A percentile compares a stretch with the other conserved stretches of the same genome.
These are phyloP conservation scores for Talaromyces thailandensis DNA, from an alignment of 495 filamentous ascomycete genomes.

Conservation along the genomic window DNA sequence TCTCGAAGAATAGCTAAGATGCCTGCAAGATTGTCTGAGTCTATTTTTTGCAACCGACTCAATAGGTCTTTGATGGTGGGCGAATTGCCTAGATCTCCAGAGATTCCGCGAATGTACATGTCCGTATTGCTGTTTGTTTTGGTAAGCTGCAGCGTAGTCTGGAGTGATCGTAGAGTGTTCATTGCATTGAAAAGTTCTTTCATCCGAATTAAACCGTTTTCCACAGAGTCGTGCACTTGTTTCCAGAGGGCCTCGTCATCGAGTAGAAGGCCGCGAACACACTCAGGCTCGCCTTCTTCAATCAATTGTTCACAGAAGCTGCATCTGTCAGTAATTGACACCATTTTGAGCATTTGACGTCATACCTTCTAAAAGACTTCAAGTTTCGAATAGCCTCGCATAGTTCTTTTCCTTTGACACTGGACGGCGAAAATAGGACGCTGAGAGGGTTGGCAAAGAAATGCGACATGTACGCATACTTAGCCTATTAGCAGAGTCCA, in stretches of 20 bases:
- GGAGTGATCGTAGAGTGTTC: slow-evolving; percentile 33
- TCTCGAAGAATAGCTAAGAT: background rate
- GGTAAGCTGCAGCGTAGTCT: slow-evolving; percentile 28
- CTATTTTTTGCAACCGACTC: slow-evolving; percentile 36
- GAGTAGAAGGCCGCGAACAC: slow-evolving; percentile 40
- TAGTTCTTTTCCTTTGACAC: slow-evolving; percentile 39
- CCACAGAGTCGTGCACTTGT: slow-evolving; percentile 21
- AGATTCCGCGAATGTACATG: slow-evolving; percentile 47
- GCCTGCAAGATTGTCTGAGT: slow-evolving; percentile 26
- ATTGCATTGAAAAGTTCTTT: slow-evolving; percentile 36
- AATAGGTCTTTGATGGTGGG: slow-evolving; percentile 45
- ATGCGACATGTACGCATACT: slow-evolving; percentile 94
- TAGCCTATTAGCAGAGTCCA: slow-evolving; percentile 8
- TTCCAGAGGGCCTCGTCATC: slow-evolving; percentile 38
- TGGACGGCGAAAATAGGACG: slow-evolving; percentile 38
- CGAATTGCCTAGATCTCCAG: slow-evolving; percentile 46
- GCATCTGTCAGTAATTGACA: slow-evolving; percentile 6
- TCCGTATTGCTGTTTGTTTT: slow-evolving; percentile 36
- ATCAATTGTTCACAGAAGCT: slow-evolving; percentile 41
- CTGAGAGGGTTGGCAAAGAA: slow-evolving; percentile 90
- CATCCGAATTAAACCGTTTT: slow-evolving; percentile 32
- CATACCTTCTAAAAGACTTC: slow-evolving; percentile 66
- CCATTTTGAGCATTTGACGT: background rate
- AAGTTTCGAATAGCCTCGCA: slow-evolving; percentile 69
- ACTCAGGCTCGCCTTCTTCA: slow-evolving; percentile 25